Evolutionary conservation across 2,329 filamentous ascomycete genomes (phyloP).

Genomic region (Xylariales sp.): DNA sequence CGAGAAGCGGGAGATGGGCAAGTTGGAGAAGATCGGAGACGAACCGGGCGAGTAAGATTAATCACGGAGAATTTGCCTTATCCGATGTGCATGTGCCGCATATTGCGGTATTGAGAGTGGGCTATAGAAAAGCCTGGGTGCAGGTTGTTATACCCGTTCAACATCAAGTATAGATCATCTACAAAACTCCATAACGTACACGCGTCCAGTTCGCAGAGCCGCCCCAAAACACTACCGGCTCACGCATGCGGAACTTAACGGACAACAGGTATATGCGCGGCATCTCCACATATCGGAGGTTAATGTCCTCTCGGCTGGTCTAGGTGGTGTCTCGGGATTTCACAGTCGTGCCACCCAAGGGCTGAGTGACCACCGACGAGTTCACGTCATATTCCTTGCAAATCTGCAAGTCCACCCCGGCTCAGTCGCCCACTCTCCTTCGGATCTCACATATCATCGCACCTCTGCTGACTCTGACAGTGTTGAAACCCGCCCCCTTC

Average conservation of each 20-base stretch:
- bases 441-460: conserved; percentile 3
- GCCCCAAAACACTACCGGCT: no score
- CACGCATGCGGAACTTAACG: no score
- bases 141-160: conserved; percentile 5
- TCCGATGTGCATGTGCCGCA: conserved; percentile 7
- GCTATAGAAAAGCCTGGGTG: conserved; percentile 5
- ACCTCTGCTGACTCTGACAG: background rate
- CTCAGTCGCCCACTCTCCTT: no score
- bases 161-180: background rate
- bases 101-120: conserved; percentile 10
- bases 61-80: conserved; percentile 1
- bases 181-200: no score
- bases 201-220: no score
- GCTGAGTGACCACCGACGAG: background rate
- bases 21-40: conserved; percentile 90
- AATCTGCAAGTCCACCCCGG: no score
- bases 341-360: background rate
- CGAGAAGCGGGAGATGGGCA: conserved; percentile 88
- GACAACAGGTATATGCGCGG: no score
- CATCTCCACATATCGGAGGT: no score
- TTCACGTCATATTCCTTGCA: conserved; percentile 7
- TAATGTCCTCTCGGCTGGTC: no score
- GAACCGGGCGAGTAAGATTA: conserved; percentile 54
- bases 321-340: no score
- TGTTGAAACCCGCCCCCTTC: no score